Conservation (phyloP, 2,329 filamentous ascomycete species). For the Plenodomus lindquistii region DNA sequence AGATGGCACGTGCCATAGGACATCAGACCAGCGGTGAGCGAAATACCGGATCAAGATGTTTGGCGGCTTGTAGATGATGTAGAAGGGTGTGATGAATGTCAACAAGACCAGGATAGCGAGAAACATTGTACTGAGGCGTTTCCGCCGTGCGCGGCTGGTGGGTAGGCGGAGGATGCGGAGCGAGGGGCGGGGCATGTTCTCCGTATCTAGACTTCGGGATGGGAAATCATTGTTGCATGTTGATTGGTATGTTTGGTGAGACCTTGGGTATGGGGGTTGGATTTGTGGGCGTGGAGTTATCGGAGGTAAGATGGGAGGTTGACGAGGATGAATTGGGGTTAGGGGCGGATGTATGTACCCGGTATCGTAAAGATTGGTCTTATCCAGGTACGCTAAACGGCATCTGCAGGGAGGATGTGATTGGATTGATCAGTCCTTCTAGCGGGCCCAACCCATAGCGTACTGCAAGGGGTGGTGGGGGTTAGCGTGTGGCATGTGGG, state of each 20-base stretch:
- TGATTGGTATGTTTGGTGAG: not conserved
- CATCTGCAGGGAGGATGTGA: too few species aligned
- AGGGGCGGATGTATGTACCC: too few species aligned
- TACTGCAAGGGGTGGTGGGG: conserved; percentile 5
- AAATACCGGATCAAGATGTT: conserved; percentile 71
- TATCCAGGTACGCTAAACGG: too few species aligned
- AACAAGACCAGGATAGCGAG: conserved; percentile 28
- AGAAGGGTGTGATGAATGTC: conserved; percentile 49
- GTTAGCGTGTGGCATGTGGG: conserved; percentile 18
- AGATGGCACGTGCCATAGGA: conserved; percentile 71
- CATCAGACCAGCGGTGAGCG: conserved; percentile 72
- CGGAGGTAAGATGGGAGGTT: too few species aligned
- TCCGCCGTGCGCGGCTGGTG: conserved; percentile 42
- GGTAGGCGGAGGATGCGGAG: conserved; percentile 43
- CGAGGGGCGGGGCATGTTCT: conserved; percentile 31
- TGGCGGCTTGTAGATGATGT: conserved; percentile 81
- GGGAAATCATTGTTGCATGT: not conserved
- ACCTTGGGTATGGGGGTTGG: not conserved
- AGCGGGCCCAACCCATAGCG: too few species aligned
- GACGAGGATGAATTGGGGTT: too few species aligned
- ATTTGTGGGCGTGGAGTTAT: too few species aligned
- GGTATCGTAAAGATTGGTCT: too few species aligned
- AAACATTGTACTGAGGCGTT: conserved; percentile 44
- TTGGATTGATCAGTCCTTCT: too few species aligned
- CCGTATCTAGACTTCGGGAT: not conserved